Base-by-base conservation (phyloP, 2,329 filamentous ascomycete genomes). In the Aspergillus phoenicis region DNA sequence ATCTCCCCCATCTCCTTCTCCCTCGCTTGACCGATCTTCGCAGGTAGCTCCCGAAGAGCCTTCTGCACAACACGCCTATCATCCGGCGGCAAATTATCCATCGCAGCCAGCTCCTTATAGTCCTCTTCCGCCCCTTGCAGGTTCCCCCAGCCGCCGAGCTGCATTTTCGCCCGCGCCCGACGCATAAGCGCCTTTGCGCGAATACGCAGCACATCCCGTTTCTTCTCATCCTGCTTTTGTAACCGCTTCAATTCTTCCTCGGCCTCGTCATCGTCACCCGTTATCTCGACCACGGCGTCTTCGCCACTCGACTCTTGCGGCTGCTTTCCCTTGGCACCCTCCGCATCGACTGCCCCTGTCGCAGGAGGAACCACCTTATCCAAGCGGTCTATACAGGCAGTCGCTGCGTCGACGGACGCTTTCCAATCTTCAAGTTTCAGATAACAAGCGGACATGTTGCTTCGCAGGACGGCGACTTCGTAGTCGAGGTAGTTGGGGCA, bases 1-100 rank as follows among this genome's bases (percentile, higher is more conserved):
- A 98, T 97, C 79, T 99, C 94, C 2, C 85, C 89, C 85, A 95
- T 91, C 78, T 99, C 95, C 68, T 84, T 85, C 71, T 97, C 89
- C 78, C 93, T 91, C 1, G 93, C 93, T 17, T 85, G 85, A 65
- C 94, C 91, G 53, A 92, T 84, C 63, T 84, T 83, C 1, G 84
- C 80, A 1, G 91, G 91, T 41, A 98, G 77, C 22, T 81, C 79
- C 13, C 82, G 77, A 61, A 96, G 80, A 67, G 92, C 89, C 28
- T 81, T 77, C 56, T 86, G 82, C 1, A 96, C 89, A 15, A 89
- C 84, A 69, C 84, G 87, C 72, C 80, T 81, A 70, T 97, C 93
- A 8, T 86, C 82, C 0, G 82, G 70, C 0, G 87, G 84, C 2
- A 97, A 80, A 63, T 85, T 87, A n/a, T 72, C 71, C 70, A 80